Evolutionary conservation across 495 filamentous ascomycete species (phyloP).

Genomic region (Hypoxylon intermedium): DNA sequence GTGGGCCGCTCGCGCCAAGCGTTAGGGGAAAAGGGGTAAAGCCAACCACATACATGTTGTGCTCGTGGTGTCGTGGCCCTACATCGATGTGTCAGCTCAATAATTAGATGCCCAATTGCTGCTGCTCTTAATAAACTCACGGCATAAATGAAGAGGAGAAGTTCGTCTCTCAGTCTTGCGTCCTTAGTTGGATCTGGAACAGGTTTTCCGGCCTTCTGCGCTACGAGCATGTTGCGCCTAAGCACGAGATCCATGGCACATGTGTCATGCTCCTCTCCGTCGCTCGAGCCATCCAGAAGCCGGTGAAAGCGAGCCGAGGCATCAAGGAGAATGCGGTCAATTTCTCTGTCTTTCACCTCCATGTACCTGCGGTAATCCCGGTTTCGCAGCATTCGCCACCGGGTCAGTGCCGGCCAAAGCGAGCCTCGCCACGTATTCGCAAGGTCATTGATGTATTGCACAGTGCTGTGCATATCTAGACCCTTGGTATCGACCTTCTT

Average conservation of each 20-base stretch:
- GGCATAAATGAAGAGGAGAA: conserved; percentile 14
- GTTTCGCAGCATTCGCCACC: conserved; percentile 27
- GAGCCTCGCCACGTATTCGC: conserved; percentile 18
- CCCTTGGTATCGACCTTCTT: conserved; percentile 11
- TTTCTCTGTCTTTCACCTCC: conserved; percentile 22
- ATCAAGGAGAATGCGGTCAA: conserved; percentile 30
- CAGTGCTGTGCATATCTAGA: conserved; percentile 26
- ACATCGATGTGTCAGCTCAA: neutral
- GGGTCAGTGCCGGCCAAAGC: conserved; percentile 15
- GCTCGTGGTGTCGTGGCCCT: conserved; percentile 21
- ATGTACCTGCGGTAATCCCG: conserved; percentile 35
- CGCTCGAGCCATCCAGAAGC: conserved; percentile 15
- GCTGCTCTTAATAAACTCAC: neutral
- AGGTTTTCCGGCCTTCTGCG: conserved; percentile 36
- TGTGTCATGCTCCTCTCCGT: conserved; percentile 37
- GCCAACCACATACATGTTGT: conserved; percentile 2
- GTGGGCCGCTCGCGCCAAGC: too few species aligned
- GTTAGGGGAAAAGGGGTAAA: neutral
- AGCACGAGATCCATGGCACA: conserved; percentile 51
- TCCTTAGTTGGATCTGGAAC: conserved; percentile 39
- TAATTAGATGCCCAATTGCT: neutral
- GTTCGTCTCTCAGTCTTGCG: conserved; percentile 39
- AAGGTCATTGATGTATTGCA: conserved; percentile 35
- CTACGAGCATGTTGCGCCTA: conserved; percentile 38
- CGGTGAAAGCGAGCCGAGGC: conserved; percentile 36